Evolutionary conservation across 225 moss, liverwort and hornwort genomes (phyloP).

Genomic region (Thuidium tamariscinum): DNA sequence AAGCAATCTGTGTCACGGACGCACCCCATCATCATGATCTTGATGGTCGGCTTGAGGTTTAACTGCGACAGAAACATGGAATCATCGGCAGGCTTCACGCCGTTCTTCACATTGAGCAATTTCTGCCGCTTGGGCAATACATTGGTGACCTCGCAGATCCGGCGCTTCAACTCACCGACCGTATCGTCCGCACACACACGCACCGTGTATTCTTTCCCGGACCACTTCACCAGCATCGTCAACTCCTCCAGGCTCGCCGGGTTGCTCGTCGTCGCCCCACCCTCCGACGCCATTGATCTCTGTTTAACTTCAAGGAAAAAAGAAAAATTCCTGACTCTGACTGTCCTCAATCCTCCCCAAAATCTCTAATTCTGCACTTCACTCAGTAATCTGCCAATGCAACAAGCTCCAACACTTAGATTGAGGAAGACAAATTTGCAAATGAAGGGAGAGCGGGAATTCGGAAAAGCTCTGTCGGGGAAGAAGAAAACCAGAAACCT

Average conservation of each 20-base stretch:
- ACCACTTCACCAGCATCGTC: constrained; percentile 86
- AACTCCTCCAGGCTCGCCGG: constrained; percentile 66
- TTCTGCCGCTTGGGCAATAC: constrained; percentile 97
- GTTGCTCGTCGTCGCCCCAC: constrained; percentile 23
- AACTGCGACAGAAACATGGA: constrained; percentile 69
- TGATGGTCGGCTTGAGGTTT: constrained; percentile 66
- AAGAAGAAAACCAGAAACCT: not conserved
- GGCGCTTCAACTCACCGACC: constrained; percentile 92
- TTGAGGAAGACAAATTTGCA: not conserved
- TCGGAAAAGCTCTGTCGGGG: not conserved
- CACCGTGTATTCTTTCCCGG: constrained; percentile 78
- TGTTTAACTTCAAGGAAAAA: not conserved
- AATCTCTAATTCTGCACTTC: not conserved
- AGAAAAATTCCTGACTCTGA: not conserved
- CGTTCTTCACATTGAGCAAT: constrained; percentile 83
- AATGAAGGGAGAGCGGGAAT: not conserved
- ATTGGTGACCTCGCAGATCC: constrained; percentile 86
- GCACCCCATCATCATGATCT: constrained; percentile 98
- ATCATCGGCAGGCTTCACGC: constrained; percentile 76
- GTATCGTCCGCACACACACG: constrained; percentile 85
- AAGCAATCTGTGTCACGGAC: not conserved
- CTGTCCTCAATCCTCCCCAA: not conserved
- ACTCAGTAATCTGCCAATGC: not conserved
- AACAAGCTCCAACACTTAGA: not conserved
- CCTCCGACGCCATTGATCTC: constrained; percentile 49